These are phyloP conservation scores for Hypoxylon sp. DNA, from an alignment of 2,329 filamentous ascomycete species.

Conservation along the genomic window DNA sequence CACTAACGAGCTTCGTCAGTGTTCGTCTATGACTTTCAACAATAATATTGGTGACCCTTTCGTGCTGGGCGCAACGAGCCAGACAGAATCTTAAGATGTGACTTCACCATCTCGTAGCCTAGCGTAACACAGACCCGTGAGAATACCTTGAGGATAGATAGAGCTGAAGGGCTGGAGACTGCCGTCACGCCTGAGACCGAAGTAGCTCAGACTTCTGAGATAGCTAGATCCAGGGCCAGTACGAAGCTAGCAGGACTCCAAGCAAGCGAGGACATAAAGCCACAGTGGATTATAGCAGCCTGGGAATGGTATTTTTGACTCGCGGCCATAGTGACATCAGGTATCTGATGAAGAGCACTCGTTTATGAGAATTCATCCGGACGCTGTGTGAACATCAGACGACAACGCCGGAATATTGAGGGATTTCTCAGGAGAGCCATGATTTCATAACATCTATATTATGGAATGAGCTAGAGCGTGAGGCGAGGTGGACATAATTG, in stretches of 20 bases:
- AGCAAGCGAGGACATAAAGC: neutral
- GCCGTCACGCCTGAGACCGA: neutral
- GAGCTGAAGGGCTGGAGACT: neutral
- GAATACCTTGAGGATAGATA: neutral
- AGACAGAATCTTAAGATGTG: neutral
- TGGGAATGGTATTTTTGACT: too few relatives aligned
- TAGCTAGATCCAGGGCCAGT: too few relatives aligned
- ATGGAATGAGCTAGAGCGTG: neutral
- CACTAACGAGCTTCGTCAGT: neutral
- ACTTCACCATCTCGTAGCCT: neutral
- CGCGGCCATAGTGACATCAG: too few relatives aligned
- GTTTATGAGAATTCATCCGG: neutral
- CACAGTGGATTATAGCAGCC: too few relatives aligned
- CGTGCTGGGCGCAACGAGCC: neutral
- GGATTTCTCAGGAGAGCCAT: neutral
- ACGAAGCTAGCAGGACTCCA: too few relatives aligned
- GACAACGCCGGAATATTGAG: neutral
- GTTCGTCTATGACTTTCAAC: neutral
- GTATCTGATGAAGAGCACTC: neutral
- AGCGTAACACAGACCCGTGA: neutral
- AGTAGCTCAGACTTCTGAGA: neutral
- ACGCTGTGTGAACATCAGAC: neutral
- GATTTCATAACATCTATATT: neutral
- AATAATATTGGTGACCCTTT: neutral
- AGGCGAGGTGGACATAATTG: neutral